Evolutionary conservation across 768 basidiomycete species (phyloP), one percentile per base, ranked within the genome.

Genomic region (Clavulina sp.): DNA sequence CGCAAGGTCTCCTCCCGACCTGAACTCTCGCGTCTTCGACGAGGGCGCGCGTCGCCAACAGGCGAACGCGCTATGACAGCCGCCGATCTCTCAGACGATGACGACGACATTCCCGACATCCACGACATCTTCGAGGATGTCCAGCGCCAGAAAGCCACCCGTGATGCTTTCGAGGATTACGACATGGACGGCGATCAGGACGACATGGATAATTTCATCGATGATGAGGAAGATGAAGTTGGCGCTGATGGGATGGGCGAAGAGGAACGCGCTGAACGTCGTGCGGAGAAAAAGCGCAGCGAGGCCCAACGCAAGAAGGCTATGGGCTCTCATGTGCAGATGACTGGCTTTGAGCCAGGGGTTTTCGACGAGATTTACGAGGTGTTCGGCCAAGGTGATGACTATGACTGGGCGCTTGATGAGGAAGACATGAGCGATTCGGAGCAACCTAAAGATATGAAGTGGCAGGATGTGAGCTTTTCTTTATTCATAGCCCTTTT

Each of bases 321-420:
- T 32, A 73, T 78, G 59, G 73, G 78, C 52, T 73, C 75, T 56
- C 75, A 78, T 57, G 78, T 79, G 50, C 81, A 80, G 62, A 70
- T 80, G 57, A 76, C 75, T 55, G 91, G 80, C 52, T 87, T 86
- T 57, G 86, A 86, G 60, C 81, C 82, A 40, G 80, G 88, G 60
- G 82, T 88, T 26, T 95, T 89, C 88, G 82, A 85, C 44, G 95
- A 96, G 66, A 84, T 97, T 26, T 81, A 84, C 55, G 92, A 88
- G 53, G 87, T 97, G 1, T 99, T 99, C 57, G 95, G 95, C 31
- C 85, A 92, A 57, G 95, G 95, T 4, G 80, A 83, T 59, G 92
- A 97, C 57, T 99, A 93, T 63, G 89, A 89, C 58, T 92, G 87
- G 83, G 92, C 92, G 9, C 64, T 99, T 41, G 80, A 70, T 43